Percentiles rank a stretch among this genome's conserved stretches.
Evolutionary conservation across 495 filamentous ascomycete species (phyloP).

Genomic region (Penicillium atrosanguineum): DNA sequence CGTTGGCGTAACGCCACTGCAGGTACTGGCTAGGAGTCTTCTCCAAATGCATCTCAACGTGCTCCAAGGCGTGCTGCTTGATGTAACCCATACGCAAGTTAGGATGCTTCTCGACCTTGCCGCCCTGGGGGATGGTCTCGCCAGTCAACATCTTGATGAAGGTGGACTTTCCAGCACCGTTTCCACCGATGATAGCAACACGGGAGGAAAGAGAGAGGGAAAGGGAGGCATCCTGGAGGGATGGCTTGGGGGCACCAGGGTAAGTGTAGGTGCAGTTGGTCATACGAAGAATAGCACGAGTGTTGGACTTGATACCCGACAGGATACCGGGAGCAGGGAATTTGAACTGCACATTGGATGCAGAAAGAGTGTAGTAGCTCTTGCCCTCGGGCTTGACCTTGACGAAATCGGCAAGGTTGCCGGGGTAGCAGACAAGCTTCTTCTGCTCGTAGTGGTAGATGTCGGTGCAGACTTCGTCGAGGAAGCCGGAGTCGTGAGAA

Average conservation of each 20-base stretch:
- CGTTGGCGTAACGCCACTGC: conserved; percentile 97
- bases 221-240: conserved; percentile 80
- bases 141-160: conserved; percentile 98
- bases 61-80: conserved; percentile 98
- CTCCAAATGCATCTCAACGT: conserved; percentile 99
- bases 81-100: conserved; percentile 99
- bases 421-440: conserved; percentile 92
- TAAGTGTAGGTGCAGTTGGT: conserved; percentile 87
- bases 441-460: conserved; percentile 99
- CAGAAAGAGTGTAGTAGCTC: conserved; percentile 96
- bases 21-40: conserved; percentile 99
- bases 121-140: conserved; percentile 80
- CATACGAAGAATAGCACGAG: conserved; percentile 94
- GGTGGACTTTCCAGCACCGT: conserved; percentile 98
- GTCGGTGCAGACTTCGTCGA: conserved; percentile 96
- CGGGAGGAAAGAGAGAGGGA: conserved; percentile 86
- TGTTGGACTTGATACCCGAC: conserved; percentile 90
- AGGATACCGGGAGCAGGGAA: conserved; percentile 95
- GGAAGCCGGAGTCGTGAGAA: conserved; percentile 94
- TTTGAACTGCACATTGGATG: conserved; percentile 89
- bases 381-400: conserved; percentile 92
- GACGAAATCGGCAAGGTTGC: conserved; percentile 92
- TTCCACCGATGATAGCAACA: conserved; percentile 92
- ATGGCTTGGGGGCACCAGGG: conserved; percentile 80
- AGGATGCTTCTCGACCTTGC: conserved; percentile 96